These are phyloP conservation scores for Atkinsonella texensis DNA, from an alignment of 2,329 filamentous ascomycete genomes.

Conservation along the genomic window DNA sequence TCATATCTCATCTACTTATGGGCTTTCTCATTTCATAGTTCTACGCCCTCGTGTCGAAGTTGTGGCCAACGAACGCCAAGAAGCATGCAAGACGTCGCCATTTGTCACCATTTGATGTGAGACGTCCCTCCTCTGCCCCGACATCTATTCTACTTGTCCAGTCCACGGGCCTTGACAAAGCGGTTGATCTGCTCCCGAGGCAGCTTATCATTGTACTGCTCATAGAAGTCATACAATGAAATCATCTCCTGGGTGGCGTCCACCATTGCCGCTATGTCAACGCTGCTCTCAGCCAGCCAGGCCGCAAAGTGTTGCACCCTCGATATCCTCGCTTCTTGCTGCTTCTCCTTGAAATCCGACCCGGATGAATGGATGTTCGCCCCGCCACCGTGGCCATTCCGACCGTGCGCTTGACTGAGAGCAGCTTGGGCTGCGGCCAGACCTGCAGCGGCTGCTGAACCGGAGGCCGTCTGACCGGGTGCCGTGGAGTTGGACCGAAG, in stretches of 20 bases:
- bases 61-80: no score
- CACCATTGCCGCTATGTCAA: slow-evolving; percentile 75
- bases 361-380: slow-evolving; percentile 4
- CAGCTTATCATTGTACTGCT: slow-evolving; percentile 48
- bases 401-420: slow-evolving; percentile 33
- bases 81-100: no score
- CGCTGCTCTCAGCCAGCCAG: slow-evolving; percentile 76
- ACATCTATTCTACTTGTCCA: slow-evolving; percentile 33
- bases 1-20: neutral
- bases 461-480: slow-evolving; percentile 17
- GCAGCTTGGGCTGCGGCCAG: slow-evolving; percentile 39
- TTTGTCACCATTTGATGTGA: neutral
- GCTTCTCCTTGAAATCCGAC: slow-evolving; percentile 33
- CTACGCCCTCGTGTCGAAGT: neutral
- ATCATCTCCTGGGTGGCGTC: slow-evolving; percentile 88
- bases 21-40: neutral
- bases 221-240: slow-evolving; percentile 66
- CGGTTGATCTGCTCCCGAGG: slow-evolving; percentile 46
- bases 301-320: slow-evolving; percentile 55
- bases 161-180: slow-evolving; percentile 44
- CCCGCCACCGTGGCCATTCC: slow-evolving; percentile 13
- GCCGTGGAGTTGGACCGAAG: slow-evolving; percentile 45
- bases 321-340: slow-evolving; percentile 44
- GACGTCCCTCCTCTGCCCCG: neutral
- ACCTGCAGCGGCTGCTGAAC: slow-evolving; percentile 25